phyloP scores from a whole-genome alignment of 2,329 filamentous ascomycete genomes.

The Drechslerella coelobrocha region DNA sequence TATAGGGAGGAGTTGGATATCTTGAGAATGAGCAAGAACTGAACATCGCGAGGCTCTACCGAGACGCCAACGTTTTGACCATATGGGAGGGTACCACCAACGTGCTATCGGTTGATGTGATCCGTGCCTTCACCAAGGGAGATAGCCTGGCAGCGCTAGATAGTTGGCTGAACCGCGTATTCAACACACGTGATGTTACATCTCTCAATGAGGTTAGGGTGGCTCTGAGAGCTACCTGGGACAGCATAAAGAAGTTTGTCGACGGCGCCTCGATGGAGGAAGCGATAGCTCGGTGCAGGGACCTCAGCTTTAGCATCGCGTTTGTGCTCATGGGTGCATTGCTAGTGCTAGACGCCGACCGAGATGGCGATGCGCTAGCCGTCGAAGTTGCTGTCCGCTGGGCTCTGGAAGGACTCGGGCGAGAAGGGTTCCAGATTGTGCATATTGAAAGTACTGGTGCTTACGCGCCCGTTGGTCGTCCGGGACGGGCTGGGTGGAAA shows the following conservation, averaged over 20 bases:
- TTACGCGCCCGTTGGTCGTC: constrained; percentile 14
- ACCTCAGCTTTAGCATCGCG: constrained; percentile 56
- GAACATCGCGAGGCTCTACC: constrained; percentile 71
- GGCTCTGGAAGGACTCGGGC: constrained; percentile 52
- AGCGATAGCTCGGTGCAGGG: constrained; percentile 56
- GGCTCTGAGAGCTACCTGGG: constrained; percentile 57
- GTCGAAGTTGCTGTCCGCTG: constrained; percentile 55
- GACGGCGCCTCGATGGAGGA: constrained; percentile 56
- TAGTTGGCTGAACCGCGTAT: constrained; percentile 51
- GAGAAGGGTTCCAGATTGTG: constrained; percentile 41
- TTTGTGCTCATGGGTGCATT: constrained; percentile 56
- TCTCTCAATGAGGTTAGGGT: constrained; percentile 23
- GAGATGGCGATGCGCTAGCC: constrained; percentile 56
- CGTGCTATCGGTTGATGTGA: constrained; percentile 67
- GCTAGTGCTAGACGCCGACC: constrained; percentile 56
- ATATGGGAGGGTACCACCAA: constrained; percentile 79
- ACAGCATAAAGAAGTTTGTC: constrained; percentile 58
- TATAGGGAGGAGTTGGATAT: constrained; percentile 72
- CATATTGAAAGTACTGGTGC: constrained; percentile 12
- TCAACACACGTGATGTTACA: constrained; percentile 47
- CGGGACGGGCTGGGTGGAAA: constrained; percentile 31
- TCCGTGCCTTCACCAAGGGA: constrained; percentile 59
- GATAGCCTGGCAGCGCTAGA: constrained; percentile 55
- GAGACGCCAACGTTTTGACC: constrained; percentile 69
- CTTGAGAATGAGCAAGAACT: constrained; percentile 69